Evolutionary conservation across 306 rosid genomes (phyloP).

Genomic region (Gynostemma pentaphyllum): DNA sequence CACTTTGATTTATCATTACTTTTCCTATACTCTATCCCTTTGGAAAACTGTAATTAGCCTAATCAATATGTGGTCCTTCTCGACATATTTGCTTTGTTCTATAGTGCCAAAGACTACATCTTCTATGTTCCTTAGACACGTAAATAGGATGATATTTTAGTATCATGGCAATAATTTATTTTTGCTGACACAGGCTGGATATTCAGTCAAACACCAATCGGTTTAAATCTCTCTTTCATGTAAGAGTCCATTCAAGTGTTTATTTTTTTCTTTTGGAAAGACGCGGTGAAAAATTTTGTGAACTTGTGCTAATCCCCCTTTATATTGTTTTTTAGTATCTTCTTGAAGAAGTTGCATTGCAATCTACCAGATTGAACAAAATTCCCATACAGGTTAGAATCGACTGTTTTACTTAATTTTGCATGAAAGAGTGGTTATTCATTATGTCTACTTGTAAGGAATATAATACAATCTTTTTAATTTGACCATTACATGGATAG

Average conservation of each 20-base stretch:
- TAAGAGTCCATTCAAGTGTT: constrained; percentile 29
- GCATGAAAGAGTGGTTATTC: not conserved
- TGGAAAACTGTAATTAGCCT: constrained; percentile 1
- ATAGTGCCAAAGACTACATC: not conserved
- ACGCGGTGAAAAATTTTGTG: not conserved
- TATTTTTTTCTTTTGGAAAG: not conserved
- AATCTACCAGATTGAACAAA: constrained; percentile 50
- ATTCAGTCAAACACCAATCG: constrained; percentile 76
- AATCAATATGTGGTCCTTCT: not conserved
- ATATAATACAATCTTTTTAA: not conserved
- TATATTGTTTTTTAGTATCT: constrained; percentile 50
- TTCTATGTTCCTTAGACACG: not conserved
- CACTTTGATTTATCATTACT: not conserved
- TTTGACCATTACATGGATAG: not conserved
- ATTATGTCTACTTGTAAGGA: not conserved
- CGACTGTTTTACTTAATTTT: not conserved
- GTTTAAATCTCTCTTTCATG: constrained; percentile 68
- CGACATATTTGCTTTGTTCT: not conserved
- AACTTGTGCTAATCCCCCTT: not conserved
- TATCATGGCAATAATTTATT: not conserved
- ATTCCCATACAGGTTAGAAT: constrained; percentile 41
- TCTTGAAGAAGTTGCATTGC: constrained; percentile 78
- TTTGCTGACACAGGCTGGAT: constrained; percentile 65
- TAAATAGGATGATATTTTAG: not conserved
- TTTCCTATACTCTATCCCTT: not conserved